Evolutionary conservation across 768 basidiomycete species (phyloP), one percentile per base, ranked within the genome.

Genomic region (Hericium rajendrae): DNA sequence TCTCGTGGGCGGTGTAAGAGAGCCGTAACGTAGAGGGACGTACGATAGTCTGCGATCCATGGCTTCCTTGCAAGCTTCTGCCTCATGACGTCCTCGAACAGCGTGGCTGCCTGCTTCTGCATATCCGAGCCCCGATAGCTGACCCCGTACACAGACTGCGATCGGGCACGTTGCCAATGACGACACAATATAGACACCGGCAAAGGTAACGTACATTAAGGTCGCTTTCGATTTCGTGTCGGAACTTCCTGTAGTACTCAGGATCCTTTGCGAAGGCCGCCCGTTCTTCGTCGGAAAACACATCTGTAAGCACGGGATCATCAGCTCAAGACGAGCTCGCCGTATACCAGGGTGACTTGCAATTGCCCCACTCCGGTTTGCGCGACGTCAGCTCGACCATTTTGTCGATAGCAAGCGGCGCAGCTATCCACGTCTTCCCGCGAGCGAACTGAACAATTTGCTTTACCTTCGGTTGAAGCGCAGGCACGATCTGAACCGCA

Each of bases 31-130:
- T 4, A 32, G 6, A 32, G 0, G 2, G 16, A 49, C 56, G 15
- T 39, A 65, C 64, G 38, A 11, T 62, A 51, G 20, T 65, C 61
- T 41, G 65, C 61, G 49, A 69, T 67, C 51, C 62, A 51, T 15
- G 69, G 67, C 51, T 67, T 65, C 24, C 61, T 53, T 4, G 56
- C 60, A 13, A 68, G 61, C 62, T 65, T 66, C 54, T 57, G 56
- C 28, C 55, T 32, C 69, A 68, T 67, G 54, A 51, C 13, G 13
- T 53, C 52, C 37, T 57, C 55, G 57, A 66, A 62, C 4, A 54
- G 48, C 16, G 22, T 37, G 3, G 32, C 57, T 6, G 62, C 64
- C n/a, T 38, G 39, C 32, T 61, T 60, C 41, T 66, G 62, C 53
- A 61, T 54, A 13, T 55, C 50, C 24, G 59, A 60, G 9, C 53